Evolutionary conservation across 2,329 filamentous ascomycete genomes (phyloP), one percentile per base, ranked within the genome.

Genomic region (Ceratocystis smalleyi): DNA sequence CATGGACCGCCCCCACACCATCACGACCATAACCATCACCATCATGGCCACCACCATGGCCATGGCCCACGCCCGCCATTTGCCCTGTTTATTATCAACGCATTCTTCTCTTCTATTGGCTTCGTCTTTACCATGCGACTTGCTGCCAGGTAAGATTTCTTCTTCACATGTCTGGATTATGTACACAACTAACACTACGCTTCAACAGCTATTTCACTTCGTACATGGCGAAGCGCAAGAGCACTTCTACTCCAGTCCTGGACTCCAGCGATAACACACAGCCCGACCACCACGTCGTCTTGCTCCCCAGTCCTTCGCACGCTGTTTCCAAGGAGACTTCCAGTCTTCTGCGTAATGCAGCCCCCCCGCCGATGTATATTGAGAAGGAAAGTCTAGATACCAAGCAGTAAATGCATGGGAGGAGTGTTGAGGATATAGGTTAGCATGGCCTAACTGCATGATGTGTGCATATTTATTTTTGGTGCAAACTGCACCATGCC

Each of bases 41-140:
- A 43, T 19, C 45, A 55, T 15, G n/a, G 47, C n/a, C 30, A 32
- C 17, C 43, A 62, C 43, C 43, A 32, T n/a, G 22, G 12, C n/a
- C 19, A 30, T 15, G 61, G 60, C 19, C 19, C 43, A 22, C 43
- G 45, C n/a, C 61, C 43, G 15, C 61, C 54, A 15, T 54, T 63
- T 27, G 40, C 54, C 8, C 43, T 63, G 1, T 51, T 66, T 27
- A 40, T 63, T 12, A 32, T 63, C 55, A 63, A 66, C 27, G 55
- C 40, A 15, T 54, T 60, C 17, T 66, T 66, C 35, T 59, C 61
- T 17, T 49, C 61, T 24, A 30, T 66, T 30, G 61, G 64, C 19
- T 55, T 66, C 32, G 24, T 66, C 17, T 35, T 61, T 22, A 45
- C 59, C 5, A 51, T 51, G n/a, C 62, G 59, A 43, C 57, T 54